A percentile compares a stretch with the other conserved stretches of the same genome.
Conservation (phyloP, 108 stramenopile genomes). For the Licmophora abbreviata region DNA sequence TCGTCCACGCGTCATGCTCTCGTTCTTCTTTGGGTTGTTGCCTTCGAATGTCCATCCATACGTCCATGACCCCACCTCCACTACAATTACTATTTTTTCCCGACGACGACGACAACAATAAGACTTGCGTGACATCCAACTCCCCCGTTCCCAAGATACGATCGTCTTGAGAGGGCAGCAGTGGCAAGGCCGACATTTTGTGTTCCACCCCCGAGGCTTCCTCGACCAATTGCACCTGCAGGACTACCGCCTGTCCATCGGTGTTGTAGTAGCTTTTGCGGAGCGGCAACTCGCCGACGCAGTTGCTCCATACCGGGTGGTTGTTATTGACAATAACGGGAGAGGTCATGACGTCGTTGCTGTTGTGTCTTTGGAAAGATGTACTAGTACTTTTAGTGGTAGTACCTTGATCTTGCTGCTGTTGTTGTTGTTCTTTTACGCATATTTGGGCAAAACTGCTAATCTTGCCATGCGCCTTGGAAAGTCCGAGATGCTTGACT, state of each 20-base stretch:
- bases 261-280: slow-evolving; percentile 38
- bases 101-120: too few relatives aligned
- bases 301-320: slow-evolving; percentile 65
- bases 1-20: background rate
- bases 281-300: slow-evolving; percentile 43
- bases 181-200: slow-evolving; percentile 36
- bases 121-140: slow-evolving; percentile 59
- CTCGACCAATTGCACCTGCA: slow-evolving; percentile 63
- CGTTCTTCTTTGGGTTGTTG: slow-evolving; percentile 5
- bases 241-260: slow-evolving; percentile 33
- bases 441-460: slow-evolving; percentile 5
- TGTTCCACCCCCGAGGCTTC: slow-evolving; percentile 48
- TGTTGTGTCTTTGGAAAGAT: background rate
- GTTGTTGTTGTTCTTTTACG: slow-evolving; percentile 1
- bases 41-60: slow-evolving; percentile 51
- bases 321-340: slow-evolving; percentile 47
- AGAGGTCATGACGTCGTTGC: slow-evolving; percentile 17
- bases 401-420: background rate
- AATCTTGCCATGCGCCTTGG: slow-evolving; percentile 50
- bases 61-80: slow-evolving; percentile 40
- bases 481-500: slow-evolving; percentile 62
- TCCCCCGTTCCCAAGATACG: slow-evolving; percentile 55
- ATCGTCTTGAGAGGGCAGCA: slow-evolving; percentile 24
- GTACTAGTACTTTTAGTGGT: background rate
- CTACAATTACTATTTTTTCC: slow-evolving; percentile 30